These are phyloP conservation scores for Ceratocystis destructans DNA, from an alignment of 2,329 filamentous ascomycete genomes.

Conservation along the genomic window DNA sequence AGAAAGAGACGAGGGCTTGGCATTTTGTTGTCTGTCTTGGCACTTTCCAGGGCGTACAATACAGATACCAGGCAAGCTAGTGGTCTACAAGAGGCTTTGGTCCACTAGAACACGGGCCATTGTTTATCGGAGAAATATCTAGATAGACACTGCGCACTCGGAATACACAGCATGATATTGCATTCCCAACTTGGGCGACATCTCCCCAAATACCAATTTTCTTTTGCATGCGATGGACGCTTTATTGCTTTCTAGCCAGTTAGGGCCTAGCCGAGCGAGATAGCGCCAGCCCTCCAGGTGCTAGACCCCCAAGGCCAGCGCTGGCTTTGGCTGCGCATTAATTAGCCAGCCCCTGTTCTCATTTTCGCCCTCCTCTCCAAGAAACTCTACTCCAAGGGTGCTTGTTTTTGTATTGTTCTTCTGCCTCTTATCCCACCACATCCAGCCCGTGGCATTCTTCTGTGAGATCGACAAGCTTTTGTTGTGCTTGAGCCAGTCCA, in stretches of 20 bases:
- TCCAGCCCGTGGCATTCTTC: neutral
- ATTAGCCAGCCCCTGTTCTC: neutral
- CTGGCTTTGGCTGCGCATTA: neutral
- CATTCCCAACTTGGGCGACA: too few relatives aligned
- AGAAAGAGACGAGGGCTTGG: neutral
- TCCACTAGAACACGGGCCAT: conserved; percentile 1
- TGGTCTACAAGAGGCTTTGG: neutral
- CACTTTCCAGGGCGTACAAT: neutral
- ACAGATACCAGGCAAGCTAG: neutral
- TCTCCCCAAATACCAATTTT: too few relatives aligned
- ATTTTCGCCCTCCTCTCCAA: neutral
- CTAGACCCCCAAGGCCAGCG: neutral
- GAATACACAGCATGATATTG: too few relatives aligned
- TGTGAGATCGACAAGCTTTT: neutral
- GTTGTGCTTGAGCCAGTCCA: neutral
- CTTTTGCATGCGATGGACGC: too few relatives aligned
- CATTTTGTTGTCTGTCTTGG: conserved; percentile 2
- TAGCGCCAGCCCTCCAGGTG: neutral
- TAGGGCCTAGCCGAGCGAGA: too few relatives aligned
- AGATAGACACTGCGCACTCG: neutral
- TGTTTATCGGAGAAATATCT: neutral
- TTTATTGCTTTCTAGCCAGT: too few relatives aligned
- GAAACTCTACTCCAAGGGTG: neutral
- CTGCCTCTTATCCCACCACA: neutral
- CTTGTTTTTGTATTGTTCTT: neutral